Base-by-base conservation (phyloP, 176 grass and related monocot species). In the Oryza meyeriana region DNA sequence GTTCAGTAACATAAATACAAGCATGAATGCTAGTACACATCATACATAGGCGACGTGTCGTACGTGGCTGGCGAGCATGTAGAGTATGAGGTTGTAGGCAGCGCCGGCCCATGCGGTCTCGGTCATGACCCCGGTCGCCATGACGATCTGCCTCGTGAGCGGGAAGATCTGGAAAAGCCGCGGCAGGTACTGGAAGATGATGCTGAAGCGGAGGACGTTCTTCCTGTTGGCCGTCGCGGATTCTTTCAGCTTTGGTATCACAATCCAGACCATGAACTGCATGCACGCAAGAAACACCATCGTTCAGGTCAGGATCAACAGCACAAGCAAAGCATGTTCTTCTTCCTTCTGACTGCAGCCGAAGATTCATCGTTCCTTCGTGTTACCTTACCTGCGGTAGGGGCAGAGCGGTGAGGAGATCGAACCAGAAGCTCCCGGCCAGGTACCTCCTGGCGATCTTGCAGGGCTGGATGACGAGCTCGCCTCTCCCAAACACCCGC, bases 41-140 rank as follows among this genome's bases (percentile, higher is more conserved):
- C n/a, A 16, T 64, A 0, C 12, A 8, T 2, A 47, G 12, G 36
- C 8, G 32, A 66, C 52, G 74, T 59, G 55, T 12, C 55, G 55
- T 83, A 97, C 96, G 63, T 98, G 96, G 87, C 96, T 98, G 2
- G 90, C 96, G 12, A 98, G 93, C 96, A 98, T 98, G 93, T 98
- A 98, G 80, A 98, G 90, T 63, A 95, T 66, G 6, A 98, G 96
- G 82, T 98, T 98, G 87, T 98, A 98, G 9, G 96, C 96, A 41
- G 96, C 96, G 7, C 96, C 89, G 0, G 87, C 96, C 96, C 96
- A 98, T 65, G 96, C 93, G 32, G 91, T 93, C 78, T 98, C 93
- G 6, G 91, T 91, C 85, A 98, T 93, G 29, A 94, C 87, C 4
- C 96, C 93, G 1, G 93, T 91, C 11, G 89, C 84, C 93, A 72